A percentile compares a stretch with the other conserved stretches of the same genome.
These are phyloP conservation scores for Oryza meyeriana DNA, from an alignment of 176 grass and related monocot species.

Conservation along the genomic window DNA sequence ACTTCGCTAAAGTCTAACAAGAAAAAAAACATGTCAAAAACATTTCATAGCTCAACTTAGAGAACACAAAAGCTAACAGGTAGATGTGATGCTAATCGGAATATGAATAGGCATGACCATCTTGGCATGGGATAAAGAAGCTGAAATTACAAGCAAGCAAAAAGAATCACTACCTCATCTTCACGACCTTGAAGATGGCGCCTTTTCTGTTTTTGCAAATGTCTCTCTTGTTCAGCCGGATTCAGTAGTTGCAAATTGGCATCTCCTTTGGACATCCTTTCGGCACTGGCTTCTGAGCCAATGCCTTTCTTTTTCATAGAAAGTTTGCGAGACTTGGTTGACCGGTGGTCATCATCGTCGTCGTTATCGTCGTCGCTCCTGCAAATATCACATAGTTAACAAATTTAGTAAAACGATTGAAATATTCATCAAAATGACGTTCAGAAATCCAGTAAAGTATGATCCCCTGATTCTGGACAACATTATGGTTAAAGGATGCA, in stretches of 20 bases:
- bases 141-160: background rate
- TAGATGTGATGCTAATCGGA: background rate
- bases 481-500: background rate
- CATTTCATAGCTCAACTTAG: slow-evolving; percentile 8
- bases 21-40: slow-evolving; percentile 23
- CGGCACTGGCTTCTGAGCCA: slow-evolving; percentile 80
- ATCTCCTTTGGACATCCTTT: slow-evolving; percentile 68
- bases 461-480: background rate
- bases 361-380: slow-evolving; percentile 41
- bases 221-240: slow-evolving; percentile 89
- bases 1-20: slow-evolving; percentile 70
- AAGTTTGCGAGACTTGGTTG: slow-evolving; percentile 64
- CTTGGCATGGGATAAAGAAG: background rate
- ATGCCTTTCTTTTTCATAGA: slow-evolving; percentile 92
- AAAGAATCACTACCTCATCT: slow-evolving; percentile 52
- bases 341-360: slow-evolving; percentile 40
- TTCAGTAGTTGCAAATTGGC: slow-evolving; percentile 82
- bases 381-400: slow-evolving; percentile 28
- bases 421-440: slow-evolving; percentile 1
- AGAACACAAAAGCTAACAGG: background rate
- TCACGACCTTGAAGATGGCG: slow-evolving; percentile 78
- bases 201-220: slow-evolving; percentile 84
- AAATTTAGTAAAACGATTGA: background rate
- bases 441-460: background rate
- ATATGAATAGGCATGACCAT: slow-evolving; percentile 35